Evolutionary conservation across 352 stramenopile species (phyloP).

Genomic region (Peronosclerospora sorghi): DNA sequence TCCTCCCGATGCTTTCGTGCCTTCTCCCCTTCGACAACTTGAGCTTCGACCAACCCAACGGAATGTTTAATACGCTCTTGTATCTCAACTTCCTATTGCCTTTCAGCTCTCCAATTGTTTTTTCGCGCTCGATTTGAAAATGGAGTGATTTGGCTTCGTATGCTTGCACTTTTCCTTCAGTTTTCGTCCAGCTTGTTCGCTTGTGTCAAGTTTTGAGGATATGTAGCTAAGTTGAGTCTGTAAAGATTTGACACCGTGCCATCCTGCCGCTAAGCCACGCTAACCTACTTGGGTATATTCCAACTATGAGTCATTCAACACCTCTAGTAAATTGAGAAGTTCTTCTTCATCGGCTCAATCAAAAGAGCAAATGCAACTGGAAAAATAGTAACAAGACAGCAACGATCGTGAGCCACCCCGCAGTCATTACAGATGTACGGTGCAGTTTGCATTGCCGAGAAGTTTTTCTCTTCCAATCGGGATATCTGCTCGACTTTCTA

Average conservation of each 20-base stretch:
- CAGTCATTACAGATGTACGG: slow-evolving; percentile 23
- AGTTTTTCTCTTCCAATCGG: slow-evolving; percentile 55
- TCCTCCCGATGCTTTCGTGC: slow-evolving; percentile 40
- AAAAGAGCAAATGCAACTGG: too few relatives aligned
- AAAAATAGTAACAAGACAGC: too few relatives aligned
- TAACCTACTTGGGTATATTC: slow-evolving; percentile 13
- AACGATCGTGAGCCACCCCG: slow-evolving; percentile 24
- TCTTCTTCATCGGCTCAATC: too few relatives aligned
- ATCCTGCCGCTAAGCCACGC: slow-evolving; percentile 24
- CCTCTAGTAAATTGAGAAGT: too few relatives aligned
- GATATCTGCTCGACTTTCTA: slow-evolving; percentile 48
- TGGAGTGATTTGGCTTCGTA: slow-evolving; percentile 40
- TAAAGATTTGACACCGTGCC: slow-evolving; percentile 27
- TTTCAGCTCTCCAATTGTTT: slow-evolving; percentile 36
- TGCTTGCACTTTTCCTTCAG: slow-evolving; percentile 32
- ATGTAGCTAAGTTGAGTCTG: slow-evolving; percentile 35
- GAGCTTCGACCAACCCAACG: slow-evolving; percentile 37
- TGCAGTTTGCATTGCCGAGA: slow-evolving; percentile 46
- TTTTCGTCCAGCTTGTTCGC: slow-evolving; percentile 13
- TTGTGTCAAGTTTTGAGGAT: slow-evolving; percentile 27
- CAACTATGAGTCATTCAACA: too few relatives aligned
- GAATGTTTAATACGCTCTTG: background rate
- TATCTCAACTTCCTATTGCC: slow-evolving; percentile 27
- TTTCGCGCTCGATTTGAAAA: slow-evolving; percentile 44
- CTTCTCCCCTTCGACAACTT: slow-evolving; percentile 48